These are phyloP conservation scores for Ganoderma meredithae DNA, from an alignment of 1,284 basidiomycete species.

Conservation along the genomic window DNA sequence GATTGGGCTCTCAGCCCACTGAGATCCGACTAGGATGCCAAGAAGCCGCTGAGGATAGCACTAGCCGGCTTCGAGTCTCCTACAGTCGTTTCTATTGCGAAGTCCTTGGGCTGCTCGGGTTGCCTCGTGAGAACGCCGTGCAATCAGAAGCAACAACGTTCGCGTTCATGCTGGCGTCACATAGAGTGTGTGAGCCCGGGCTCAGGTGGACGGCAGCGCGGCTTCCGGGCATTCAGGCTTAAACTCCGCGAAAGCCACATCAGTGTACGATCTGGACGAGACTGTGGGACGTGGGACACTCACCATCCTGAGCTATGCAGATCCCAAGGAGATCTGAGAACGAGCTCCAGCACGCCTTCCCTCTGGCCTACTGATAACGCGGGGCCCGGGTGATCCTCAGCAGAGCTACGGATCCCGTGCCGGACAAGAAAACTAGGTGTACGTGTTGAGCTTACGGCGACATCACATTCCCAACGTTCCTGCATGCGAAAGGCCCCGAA, in stretches of 20 bases:
- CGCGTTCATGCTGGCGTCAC: constrained; percentile 8
- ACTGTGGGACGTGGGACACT: constrained; percentile 7
- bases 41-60: constrained; percentile 4
- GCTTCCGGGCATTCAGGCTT: constrained; percentile 9
- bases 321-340: constrained; percentile 7
- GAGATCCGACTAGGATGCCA: constrained; percentile 10
- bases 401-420: neutral
- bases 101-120: constrained; percentile 1
- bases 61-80: neutral
- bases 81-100: neutral
- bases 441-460: neutral
- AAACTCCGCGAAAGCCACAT: constrained; percentile 15
- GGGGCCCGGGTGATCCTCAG: neutral
- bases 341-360: neutral
- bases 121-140: constrained; percentile 11
- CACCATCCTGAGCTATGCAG: constrained; percentile 11
- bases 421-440: neutral
- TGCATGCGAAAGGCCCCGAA: neutral
- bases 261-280: constrained; percentile 6
- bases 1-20: constrained; percentile 9
- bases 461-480: constrained; percentile 7
- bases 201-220: neutral
- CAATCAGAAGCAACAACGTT: neutral
- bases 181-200: constrained; percentile 1
- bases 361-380: neutral